These are phyloP conservation scores for Talaromyces sp. DNA, from an alignment of 2,329 filamentous ascomycete genomes.

Conservation along the genomic window DNA sequence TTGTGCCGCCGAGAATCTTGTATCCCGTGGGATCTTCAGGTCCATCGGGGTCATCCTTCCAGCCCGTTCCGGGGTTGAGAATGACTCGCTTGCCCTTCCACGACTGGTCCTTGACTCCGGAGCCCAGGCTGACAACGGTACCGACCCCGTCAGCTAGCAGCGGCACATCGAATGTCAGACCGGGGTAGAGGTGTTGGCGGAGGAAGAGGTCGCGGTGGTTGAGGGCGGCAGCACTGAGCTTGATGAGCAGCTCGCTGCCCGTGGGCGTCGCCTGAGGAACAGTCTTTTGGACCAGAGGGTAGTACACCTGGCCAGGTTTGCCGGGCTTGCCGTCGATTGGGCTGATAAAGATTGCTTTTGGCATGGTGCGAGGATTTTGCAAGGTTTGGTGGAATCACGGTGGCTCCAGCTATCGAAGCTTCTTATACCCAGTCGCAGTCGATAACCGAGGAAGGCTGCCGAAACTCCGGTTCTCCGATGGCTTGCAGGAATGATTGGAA, in stretches of 20 bases:
- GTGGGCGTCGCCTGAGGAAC: conserved; percentile 59
- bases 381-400: neutral
- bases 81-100: conserved; percentile 68
- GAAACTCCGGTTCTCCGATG: neutral
- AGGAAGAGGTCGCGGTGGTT: conserved; percentile 97
- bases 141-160: conserved; percentile 80
- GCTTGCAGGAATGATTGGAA: neutral
- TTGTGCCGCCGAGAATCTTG: conserved; percentile 52
- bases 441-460: neutral
- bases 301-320: conserved; percentile 81
- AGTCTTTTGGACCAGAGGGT: conserved; percentile 49
- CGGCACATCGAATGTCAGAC: conserved; percentile 70
- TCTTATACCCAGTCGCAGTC: neutral
- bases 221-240: conserved; percentile 71
- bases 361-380: conserved; percentile 29
- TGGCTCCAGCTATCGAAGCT: neutral
- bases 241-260: conserved; percentile 66
- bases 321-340: conserved; percentile 56
- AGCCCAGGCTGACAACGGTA: conserved; percentile 61
- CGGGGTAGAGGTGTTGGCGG: conserved; percentile 85
- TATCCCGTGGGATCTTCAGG: conserved; percentile 58
- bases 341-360: conserved; percentile 39
- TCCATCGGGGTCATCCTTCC: conserved; percentile 64
- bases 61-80: conserved; percentile 71
- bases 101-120: conserved; percentile 45